Evolutionary conservation across 768 basidiomycete species (phyloP).

Genomic region (Naganishia vaughanmartiniae): DNA sequence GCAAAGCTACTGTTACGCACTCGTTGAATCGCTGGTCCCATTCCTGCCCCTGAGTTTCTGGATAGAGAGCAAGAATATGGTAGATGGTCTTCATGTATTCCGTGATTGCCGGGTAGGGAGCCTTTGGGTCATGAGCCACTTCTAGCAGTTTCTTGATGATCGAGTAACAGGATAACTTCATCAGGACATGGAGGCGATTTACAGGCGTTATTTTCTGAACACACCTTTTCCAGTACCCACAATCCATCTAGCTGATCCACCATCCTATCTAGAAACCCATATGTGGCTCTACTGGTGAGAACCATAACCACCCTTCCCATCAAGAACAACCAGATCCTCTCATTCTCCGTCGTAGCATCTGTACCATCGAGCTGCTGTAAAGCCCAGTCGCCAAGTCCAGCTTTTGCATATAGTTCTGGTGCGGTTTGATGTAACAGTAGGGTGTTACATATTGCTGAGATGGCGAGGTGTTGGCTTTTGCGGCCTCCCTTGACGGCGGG

Average conservation of each 20-base stretch:
- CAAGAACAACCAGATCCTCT: constrained; percentile 12
- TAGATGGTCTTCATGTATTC: constrained; percentile 83
- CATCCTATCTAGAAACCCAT: constrained; percentile 10
- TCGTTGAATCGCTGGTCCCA: constrained; percentile 73
- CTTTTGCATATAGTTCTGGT: constrained; percentile 9
- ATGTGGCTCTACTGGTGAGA: constrained; percentile 15
- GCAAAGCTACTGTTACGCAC: constrained; percentile 55
- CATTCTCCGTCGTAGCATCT: background rate
- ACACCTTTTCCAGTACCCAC: background rate
- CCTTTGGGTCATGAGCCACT: background rate
- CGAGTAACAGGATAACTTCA: too few relatives aligned
- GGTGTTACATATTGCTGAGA: constrained; percentile 8
- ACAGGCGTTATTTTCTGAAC: background rate
- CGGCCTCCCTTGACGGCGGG: background rate
- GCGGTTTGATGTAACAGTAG: constrained; percentile 5
- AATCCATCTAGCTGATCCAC: constrained; percentile 12
- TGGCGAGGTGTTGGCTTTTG: constrained; percentile 2
- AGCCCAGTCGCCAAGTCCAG: constrained; percentile 14
- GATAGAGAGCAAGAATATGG: constrained; percentile 77
- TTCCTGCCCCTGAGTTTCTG: constrained; percentile 53
- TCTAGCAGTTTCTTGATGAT: background rate
- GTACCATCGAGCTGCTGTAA: background rate
- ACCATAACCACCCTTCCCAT: constrained; percentile 19
- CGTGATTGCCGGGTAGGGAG: constrained; percentile 60
- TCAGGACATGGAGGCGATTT: too few relatives aligned